Base-by-base conservation (phyloP, 305 asterid species). In the Ilex paraguariensis region DNA sequence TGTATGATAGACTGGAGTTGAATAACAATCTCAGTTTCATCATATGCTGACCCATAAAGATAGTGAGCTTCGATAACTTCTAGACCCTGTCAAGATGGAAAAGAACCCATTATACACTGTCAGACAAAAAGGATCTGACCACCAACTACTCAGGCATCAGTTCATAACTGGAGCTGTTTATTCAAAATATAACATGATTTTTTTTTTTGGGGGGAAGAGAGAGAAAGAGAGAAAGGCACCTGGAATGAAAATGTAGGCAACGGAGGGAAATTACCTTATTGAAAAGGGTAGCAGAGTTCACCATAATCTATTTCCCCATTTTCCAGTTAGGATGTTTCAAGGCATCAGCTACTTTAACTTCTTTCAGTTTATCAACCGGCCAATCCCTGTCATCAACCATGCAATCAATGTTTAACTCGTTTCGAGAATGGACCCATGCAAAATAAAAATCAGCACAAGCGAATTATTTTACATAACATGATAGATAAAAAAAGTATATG, bases 41-140 rank as follows among this genome's bases (percentile, higher is more conserved):
- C 94, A 73, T 93, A 93, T 57, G 90, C 98, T 1, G 98, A 95
- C 32, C 97, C 98, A 7, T 75, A 93, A 61, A 93, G 87, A 69
- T 93, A 93, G 79, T 93, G 98, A 64, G 98, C 98, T 79, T 93
- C 98, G 39, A 93, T 93, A 61, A 93, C 97, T 78, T 90, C 98
- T n/a, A 93, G 80, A 69, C 97, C 98, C 98, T 92, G 79, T 61
- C 50, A 73, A 56, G 57, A 69, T 46, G 1, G 70, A 59, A 21
- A 59, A 21, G 49, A 65, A 36, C 28, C 2, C 28, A 21, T 21
- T 21, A 21, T 21, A 21, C 28, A 21, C 2, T 21, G 28, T 21
- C 28, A 21, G 28, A 1, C 28, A 21, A 21, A 1, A 21, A 21
- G 28, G 28, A 21, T 21, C 28, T 21, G 28, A 1, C 2, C 2